These are phyloP conservation scores for Cladosporium sp. DNA, from an alignment of 2,329 filamentous ascomycete genomes.

Conservation along the genomic window DNA sequence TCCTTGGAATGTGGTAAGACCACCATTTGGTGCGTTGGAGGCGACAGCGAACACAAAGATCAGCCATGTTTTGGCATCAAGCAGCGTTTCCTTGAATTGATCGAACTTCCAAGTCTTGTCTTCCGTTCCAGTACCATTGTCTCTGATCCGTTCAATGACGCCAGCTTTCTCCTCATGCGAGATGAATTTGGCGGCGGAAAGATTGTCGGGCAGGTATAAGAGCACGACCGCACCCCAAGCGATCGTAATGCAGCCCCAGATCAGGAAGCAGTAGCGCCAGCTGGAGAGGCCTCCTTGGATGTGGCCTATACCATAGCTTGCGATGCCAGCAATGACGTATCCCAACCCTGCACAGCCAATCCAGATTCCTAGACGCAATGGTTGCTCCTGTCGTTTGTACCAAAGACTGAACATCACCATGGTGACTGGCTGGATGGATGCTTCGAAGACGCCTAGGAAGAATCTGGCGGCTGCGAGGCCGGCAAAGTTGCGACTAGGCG, in stretches of 20 bases:
- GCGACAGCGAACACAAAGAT: slow-evolving; percentile 33
- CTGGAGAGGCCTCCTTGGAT: slow-evolving; percentile 26
- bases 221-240: slow-evolving; percentile 50
- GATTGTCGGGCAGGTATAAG: slow-evolving; percentile 46
- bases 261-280: slow-evolving; percentile 46
- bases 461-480: slow-evolving; percentile 26
- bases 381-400: slow-evolving; percentile 47
- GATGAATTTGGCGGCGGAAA: slow-evolving; percentile 28
- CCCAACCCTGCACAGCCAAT: slow-evolving; percentile 58
- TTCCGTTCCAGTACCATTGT: slow-evolving; percentile 47
- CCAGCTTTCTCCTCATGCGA: slow-evolving; percentile 19
- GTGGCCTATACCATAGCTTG: slow-evolving; percentile 20
- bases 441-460: slow-evolving; percentile 30
- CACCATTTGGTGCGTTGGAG: slow-evolving; percentile 34
- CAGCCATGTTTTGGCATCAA: slow-evolving; percentile 41
- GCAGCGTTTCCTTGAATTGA: slow-evolving; percentile 44
- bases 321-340: slow-evolving; percentile 34
- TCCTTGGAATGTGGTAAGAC: slow-evolving; percentile 40
- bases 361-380: slow-evolving; percentile 59
- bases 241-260: slow-evolving; percentile 56
- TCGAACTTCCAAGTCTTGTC: slow-evolving; percentile 46
- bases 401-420: slow-evolving; percentile 51
- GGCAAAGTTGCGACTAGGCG: slow-evolving; percentile 18
- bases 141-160: slow-evolving; percentile 38
- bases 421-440: slow-evolving; percentile 26